Evolutionary conservation across 805 yeast genomes (phyloP).

Genomic region (Kazachstania kunashirensis): DNA sequence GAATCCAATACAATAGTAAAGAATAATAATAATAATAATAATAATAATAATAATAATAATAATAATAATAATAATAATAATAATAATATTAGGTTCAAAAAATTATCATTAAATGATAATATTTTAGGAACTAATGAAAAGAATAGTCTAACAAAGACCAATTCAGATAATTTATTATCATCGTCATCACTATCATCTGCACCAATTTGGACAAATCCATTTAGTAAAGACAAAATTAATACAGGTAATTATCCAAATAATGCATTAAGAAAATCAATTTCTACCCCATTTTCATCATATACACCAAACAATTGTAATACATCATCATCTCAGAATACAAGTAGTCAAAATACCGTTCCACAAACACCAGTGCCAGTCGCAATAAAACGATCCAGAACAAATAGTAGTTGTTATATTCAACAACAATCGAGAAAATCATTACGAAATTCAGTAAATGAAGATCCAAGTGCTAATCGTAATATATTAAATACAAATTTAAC

Average conservation of each 20-base stretch:
- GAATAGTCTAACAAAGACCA: neutral
- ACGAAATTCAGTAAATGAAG: neutral
- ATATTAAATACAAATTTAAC: too few species aligned
- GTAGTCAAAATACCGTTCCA: too few species aligned
- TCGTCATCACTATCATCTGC: neutral
- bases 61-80: neutral
- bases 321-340: too few species aligned
- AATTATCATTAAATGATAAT: neutral
- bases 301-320: too few species aligned
- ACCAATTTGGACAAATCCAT: constrained; percentile 6
- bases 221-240: too few species aligned
- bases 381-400: constrained; percentile 6
- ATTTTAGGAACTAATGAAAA: neutral
- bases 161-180: too few species aligned
- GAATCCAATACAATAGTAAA: too few species aligned
- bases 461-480: too few species aligned
- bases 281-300: too few species aligned
- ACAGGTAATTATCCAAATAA: too few species aligned
- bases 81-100: neutral
- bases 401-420: constrained; percentile 7
- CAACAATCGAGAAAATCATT: constrained; percentile 5
- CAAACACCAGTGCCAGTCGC: neutral
- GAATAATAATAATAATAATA: neutral
- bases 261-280: too few species aligned
- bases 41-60: neutral